Base-by-base conservation (phyloP, 2,329 filamentous ascomycete genomes). In the Hirsutella rhossiliensis region DNA sequence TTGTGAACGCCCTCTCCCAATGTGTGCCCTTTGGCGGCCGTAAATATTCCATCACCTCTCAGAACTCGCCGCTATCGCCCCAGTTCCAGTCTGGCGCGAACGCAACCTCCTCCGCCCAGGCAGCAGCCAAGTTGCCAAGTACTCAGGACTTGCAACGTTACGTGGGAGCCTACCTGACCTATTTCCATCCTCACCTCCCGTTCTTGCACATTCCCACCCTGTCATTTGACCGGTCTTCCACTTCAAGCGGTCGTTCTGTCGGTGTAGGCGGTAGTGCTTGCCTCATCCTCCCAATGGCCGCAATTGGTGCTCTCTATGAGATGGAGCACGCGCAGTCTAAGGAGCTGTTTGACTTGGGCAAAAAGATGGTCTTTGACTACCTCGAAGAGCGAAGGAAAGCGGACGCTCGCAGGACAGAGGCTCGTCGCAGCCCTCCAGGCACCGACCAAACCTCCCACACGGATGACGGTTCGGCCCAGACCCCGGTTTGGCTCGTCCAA, bases 171-270 rank as follows among this genome's bases (percentile, higher is more conserved):
- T 97, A 96, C 65, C 80, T 97, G 56, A 80, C 81, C 51, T 94
- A 87, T 61, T 95, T 94, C 62, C 89, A 96, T 58, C 90, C 90
- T 19, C 90, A 97, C 61, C 66, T 95, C 48, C 90, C 92, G n/a
- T 95, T 97, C 63, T 70, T 95, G 48, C 90, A 97, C 64, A 78
- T 95, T 52, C 82, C 89, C 43, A 95, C 90, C 15, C 71, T 97
- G 50, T 88, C 88, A 37, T 96, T 97, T 66, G 87, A 95, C 56
- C 77, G 85, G 42, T 75, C 84, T 42, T 72, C 83, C 40, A 79
- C 79, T 38, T 76, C 78, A 48, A 79, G 78, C 57, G 75, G 75
- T 47, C 70, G 78, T 48, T 72, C 69, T 60, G 59, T 75, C 66
- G 62, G 73, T 67, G 58, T 84, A 49, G 86, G 86, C 46, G 88